Conservation (phyloP, 768 basidiomycete genomes). For the Leucocoprinus sp. region DNA sequence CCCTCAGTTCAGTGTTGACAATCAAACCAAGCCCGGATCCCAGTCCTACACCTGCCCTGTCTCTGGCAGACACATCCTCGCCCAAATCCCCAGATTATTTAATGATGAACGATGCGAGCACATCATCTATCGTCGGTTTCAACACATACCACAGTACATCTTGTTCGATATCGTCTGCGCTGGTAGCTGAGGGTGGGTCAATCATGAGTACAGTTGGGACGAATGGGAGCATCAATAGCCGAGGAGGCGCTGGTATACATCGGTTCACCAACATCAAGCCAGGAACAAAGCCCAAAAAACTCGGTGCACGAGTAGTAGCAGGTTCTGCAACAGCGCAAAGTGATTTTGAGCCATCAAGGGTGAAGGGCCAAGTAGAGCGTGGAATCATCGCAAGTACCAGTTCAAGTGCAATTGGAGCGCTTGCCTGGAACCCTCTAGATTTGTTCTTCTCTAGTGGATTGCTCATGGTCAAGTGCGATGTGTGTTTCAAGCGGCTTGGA, state of each 20-base stretch:
- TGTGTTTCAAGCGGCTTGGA: slow-evolving; percentile 75
- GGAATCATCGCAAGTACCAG: neutral
- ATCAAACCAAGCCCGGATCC: slow-evolving; percentile 50
- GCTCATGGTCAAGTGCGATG: slow-evolving; percentile 69
- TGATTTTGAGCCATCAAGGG: neutral
- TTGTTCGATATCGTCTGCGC: slow-evolving; percentile 44
- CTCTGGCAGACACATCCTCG: slow-evolving; percentile 19
- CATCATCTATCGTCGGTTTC: slow-evolving; percentile 48
- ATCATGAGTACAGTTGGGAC: slow-evolving; percentile 43
- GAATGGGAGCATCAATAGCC: neutral
- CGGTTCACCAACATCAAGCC: slow-evolving; percentile 85
- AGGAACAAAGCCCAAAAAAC: slow-evolving; percentile 50
- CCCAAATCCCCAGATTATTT: slow-evolving; percentile 16
- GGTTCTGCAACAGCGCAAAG: neutral
- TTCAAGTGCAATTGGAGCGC: slow-evolving; percentile 27
- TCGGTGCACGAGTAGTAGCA: slow-evolving; percentile 11
- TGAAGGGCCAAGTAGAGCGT: neutral
- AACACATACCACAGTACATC: slow-evolving; percentile 63
- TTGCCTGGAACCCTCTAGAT: slow-evolving; percentile 70
- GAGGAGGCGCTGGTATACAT: slow-evolving; percentile 43
- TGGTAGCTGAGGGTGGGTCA: slow-evolving; percentile 68
- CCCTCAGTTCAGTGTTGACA: slow-evolving; percentile 68
- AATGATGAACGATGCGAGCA: slow-evolving; percentile 33
- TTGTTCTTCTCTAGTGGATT: slow-evolving; percentile 70
- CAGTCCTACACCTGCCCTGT: slow-evolving; percentile 34